These are phyloP conservation scores for Lentinula lateritia DNA, from an alignment of 768 basidiomycete genomes.

Conservation along the genomic window DNA sequence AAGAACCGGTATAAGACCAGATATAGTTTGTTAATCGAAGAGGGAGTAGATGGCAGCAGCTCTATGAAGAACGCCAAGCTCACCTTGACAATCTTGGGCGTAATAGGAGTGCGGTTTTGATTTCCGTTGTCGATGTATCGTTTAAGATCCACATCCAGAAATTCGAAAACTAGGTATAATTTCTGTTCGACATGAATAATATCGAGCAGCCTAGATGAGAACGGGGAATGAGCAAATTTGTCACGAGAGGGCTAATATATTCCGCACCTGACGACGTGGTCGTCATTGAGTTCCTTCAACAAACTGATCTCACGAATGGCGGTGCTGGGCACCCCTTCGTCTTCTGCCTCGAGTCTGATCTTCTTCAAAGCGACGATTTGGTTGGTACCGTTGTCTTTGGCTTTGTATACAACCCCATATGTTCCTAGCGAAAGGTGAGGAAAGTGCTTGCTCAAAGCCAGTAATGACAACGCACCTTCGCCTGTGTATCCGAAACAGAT, in stretches of 20 bases:
- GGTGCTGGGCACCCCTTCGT: conserved; percentile 97
- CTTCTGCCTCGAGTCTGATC: conserved; percentile 96
- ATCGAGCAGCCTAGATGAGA: conserved; percentile 71
- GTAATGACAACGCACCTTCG: conserved; percentile 29
- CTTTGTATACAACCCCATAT: conserved; percentile 98
- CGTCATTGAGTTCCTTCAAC: conserved; percentile 93
- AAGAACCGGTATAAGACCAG: neutral
- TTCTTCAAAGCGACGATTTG: conserved; percentile 96
- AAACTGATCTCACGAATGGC: conserved; percentile 98
- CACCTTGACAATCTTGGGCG: conserved; percentile 76
- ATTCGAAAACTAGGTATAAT: conserved; percentile 97
- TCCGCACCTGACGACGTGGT: conserved; percentile 86
- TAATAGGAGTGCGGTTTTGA: conserved; percentile 65
- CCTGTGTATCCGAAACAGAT: conserved; percentile 23
- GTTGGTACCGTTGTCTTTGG: conserved; percentile 73
- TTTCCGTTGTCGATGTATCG: conserved; percentile 92
- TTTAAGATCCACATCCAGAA: conserved; percentile 94
- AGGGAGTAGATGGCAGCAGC: conserved; percentile 7
- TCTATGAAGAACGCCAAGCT: conserved; percentile 19
- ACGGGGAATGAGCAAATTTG: neutral
- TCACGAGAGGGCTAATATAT: neutral
- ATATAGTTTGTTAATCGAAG: neutral
- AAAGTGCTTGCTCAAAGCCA: neutral
- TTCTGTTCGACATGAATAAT: conserved; percentile 97
- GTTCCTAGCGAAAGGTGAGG: conserved; percentile 55